Base-by-base conservation (phyloP, 169 alveolate species). In the Eimeria praecox region DNA sequence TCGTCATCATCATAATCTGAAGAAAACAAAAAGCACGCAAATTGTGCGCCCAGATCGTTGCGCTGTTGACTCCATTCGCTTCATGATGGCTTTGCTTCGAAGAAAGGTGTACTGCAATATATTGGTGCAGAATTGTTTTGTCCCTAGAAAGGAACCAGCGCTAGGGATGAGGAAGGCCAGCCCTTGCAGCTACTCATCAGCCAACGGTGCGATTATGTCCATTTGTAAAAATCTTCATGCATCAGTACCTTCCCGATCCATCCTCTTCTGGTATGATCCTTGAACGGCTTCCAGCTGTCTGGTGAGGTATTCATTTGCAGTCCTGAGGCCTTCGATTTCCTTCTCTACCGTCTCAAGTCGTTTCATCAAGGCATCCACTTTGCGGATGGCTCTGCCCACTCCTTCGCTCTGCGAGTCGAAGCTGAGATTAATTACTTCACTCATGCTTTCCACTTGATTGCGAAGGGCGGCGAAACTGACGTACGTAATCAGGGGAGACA, bases 381-480 rank as follows among this genome's bases (percentile, higher is more conserved):
- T 83, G 73, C 91, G 91, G 6, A 83, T 83, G 56, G 91, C 91
- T 54, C 71, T 83, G 42, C 91, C 91, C 27, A 83, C 91, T 18
- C 91, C 91, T 54, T 83, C 91, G 91, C 91, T 83, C 10, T 83
- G 91, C 9, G 91, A 83, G 46, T 83, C 91, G 27, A 83, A 83
- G 91, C 75, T 83, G 35, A 83, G 91, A 49, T 83, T 83, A 44
- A 83, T 46, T 73, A 83, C 91, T 83, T 83, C 91, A 38, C 52
- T 83, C 91, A 83, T 46, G 46, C 91, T 83, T 49, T 83, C 91
- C n/a, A 91, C 95, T 82, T 91, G 95, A 64, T 75, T 80, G 54
- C 95, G 95, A 24, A 91, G 95, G 12, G 90, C 89, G 38, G 90
- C 86, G 90, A 91, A 91, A 54, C 95, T 91, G 59, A 91, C 95